These are phyloP conservation scores for Trifolium fragiferum DNA, from an alignment of 306 rosid species.

Conservation along the genomic window DNA sequence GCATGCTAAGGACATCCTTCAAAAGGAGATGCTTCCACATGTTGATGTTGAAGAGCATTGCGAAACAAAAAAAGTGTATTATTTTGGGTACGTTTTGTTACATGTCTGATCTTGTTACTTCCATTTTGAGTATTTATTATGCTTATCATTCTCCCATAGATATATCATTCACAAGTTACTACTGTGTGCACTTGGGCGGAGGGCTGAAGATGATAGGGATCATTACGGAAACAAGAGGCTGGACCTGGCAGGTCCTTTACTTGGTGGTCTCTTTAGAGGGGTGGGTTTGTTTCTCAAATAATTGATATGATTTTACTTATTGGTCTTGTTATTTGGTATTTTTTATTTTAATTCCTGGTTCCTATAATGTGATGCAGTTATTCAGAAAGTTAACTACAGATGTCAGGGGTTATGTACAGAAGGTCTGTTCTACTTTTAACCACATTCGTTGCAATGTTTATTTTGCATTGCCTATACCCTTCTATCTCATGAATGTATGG, in stretches of 20 bases:
- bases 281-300: constrained; percentile 63
- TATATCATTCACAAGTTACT: constrained; percentile 95
- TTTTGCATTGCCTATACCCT: constrained; percentile 33
- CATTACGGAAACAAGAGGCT: constrained; percentile 97
- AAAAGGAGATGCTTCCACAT: constrained; percentile 99
- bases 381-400: constrained; percentile 97
- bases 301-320: background rate
- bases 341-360: constrained; percentile 25
- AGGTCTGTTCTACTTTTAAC: constrained; percentile 58
- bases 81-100: constrained; percentile 74
- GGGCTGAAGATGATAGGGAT: constrained; percentile 97
- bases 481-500: constrained; percentile 44
- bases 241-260: constrained; percentile 98
- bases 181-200: constrained; percentile 92
- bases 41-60: constrained; percentile 92
- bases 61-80: constrained; percentile 97
- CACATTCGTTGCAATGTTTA: constrained; percentile 13
- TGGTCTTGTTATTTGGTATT: constrained; percentile 4
- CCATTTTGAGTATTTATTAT: constrained; percentile 30
- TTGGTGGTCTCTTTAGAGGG: constrained; percentile 94
- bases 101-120: background rate
- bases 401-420: constrained; percentile 89
- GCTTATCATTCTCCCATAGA: constrained; percentile 49
- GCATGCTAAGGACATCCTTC: constrained; percentile 97
- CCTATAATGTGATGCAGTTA: constrained; percentile 61